Evolutionary conservation across 139 green algal genomes (phyloP).

Genomic region (Chara braunii): DNA sequence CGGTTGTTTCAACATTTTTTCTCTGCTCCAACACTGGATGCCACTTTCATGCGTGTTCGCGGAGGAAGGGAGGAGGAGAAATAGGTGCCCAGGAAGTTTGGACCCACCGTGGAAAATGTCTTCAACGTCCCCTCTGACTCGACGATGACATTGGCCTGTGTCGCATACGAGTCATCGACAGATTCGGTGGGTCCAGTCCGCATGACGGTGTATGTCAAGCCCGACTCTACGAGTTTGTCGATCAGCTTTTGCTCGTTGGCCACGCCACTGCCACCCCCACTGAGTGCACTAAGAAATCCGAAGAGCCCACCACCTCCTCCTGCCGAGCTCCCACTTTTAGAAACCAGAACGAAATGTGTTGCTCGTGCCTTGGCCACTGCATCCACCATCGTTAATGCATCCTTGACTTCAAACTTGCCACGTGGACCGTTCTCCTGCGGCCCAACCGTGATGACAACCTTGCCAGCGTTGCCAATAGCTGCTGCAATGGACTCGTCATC

Average conservation of each 20-base stretch:
- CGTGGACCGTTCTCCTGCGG: constrained; percentile 17
- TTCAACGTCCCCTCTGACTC: neutral
- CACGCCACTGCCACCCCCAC: neutral
- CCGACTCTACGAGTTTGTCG: neutral
- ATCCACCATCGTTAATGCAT: constrained; percentile 12
- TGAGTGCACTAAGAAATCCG: constrained; percentile 1
- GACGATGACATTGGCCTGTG: neutral
- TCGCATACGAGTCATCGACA: too few species aligned
- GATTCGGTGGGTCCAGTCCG: neutral
- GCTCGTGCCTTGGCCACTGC: constrained; percentile 8
- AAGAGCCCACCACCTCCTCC: neutral
- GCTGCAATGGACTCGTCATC: constrained; percentile 23
- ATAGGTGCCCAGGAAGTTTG: too few species aligned
- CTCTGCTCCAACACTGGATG: too few species aligned
- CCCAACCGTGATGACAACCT: constrained; percentile 21
- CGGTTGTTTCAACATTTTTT: too few species aligned
- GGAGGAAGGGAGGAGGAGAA: too few species aligned
- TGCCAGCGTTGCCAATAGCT: constrained; percentile 26
- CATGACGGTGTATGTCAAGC: neutral
- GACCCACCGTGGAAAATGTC: too few species aligned
- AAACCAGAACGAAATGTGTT: constrained; percentile 19
- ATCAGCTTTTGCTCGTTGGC: neutral
- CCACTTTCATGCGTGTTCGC: too few species aligned
- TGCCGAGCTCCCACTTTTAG: constrained; percentile 4
- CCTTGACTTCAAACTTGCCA: neutral